Evolutionary conservation across 108 stramenopile species (phyloP).

Genomic region (Nitzschia sp.): DNA sequence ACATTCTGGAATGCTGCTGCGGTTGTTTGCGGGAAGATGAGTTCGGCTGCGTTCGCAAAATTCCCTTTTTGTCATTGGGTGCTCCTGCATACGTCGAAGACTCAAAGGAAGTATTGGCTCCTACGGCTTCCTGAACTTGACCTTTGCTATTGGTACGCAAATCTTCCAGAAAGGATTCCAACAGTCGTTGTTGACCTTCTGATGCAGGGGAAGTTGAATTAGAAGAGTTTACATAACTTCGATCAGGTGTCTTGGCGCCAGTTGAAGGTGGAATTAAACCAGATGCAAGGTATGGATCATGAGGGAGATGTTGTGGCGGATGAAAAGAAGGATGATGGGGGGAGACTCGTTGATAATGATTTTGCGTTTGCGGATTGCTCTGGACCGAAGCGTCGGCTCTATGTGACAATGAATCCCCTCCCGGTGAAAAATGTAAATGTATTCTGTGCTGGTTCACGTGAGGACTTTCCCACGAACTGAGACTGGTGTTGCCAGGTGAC

Average conservation of each 20-base stretch:
- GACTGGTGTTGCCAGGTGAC: conserved; percentile 51
- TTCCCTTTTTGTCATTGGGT: conserved; percentile 9
- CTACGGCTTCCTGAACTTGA: conserved; percentile 27
- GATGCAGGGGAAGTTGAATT: conserved; percentile 32
- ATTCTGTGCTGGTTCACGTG: conserved; percentile 19
- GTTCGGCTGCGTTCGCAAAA: conserved; percentile 9
- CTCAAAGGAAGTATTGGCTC: conserved; percentile 24
- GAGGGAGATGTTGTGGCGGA: neutral
- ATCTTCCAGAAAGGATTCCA: conserved; percentile 34
- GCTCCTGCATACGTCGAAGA: conserved; percentile 7
- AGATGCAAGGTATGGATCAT: neutral
- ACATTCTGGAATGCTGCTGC: neutral
- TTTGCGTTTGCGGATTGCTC: neutral
- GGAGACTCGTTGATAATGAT: neutral
- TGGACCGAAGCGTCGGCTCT: neutral
- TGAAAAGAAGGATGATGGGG: neutral
- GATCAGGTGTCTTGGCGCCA: neutral
- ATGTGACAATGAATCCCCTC: conserved; percentile 1
- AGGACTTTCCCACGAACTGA: conserved; percentile 47
- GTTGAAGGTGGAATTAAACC: conserved; percentile 6
- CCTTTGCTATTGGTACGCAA: conserved; percentile 35
- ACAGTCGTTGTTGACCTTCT: conserved; percentile 18
- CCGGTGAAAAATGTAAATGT: conserved; percentile 28
- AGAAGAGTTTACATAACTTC: conserved; percentile 16
- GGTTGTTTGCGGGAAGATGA: neutral